Conservation (phyloP, 257 asterid species). For the Ligustrum vulgare region DNA sequence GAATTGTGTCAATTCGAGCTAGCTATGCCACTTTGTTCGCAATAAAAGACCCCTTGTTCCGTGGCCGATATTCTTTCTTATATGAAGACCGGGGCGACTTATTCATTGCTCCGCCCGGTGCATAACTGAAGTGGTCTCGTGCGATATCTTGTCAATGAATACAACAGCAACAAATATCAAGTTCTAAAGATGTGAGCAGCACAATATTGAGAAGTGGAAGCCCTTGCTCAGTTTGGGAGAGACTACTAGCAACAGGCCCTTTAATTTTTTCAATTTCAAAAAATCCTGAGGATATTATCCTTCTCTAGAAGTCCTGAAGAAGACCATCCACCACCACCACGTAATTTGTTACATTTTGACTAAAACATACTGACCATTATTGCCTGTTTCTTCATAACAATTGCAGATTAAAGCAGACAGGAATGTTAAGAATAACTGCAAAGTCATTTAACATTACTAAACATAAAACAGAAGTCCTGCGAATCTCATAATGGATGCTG, state of each 20-base stretch:
- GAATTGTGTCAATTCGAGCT: no score
- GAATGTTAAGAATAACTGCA: not conserved
- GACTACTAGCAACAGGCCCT: not conserved
- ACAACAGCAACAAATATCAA: no score
- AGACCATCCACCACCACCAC: not conserved
- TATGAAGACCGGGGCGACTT: no score
- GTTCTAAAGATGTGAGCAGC: no score
- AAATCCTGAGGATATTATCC: not conserved
- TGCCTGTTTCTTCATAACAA: not conserved
- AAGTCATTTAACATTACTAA: not conserved
- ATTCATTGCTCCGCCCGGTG: no score
- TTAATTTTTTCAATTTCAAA: not conserved
- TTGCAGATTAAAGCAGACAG: not conserved
- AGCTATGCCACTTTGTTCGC: no score
- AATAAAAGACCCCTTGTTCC: no score
- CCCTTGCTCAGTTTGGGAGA: no score
- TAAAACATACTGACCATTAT: not conserved
- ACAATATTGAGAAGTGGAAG: no score
- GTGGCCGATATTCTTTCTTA: no score
- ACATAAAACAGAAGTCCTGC: not conserved
- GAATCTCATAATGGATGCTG: not conserved
- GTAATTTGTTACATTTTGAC: not conserved
- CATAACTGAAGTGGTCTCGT: no score
- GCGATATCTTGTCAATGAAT: no score
- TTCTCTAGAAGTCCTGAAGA: not conserved